Percentiles rank a stretch among this genome's conserved stretches.
These are phyloP conservation scores for Hypoxylon sp. DNA, from an alignment of 2,329 filamentous ascomycete genomes.

Conservation along the genomic window DNA sequence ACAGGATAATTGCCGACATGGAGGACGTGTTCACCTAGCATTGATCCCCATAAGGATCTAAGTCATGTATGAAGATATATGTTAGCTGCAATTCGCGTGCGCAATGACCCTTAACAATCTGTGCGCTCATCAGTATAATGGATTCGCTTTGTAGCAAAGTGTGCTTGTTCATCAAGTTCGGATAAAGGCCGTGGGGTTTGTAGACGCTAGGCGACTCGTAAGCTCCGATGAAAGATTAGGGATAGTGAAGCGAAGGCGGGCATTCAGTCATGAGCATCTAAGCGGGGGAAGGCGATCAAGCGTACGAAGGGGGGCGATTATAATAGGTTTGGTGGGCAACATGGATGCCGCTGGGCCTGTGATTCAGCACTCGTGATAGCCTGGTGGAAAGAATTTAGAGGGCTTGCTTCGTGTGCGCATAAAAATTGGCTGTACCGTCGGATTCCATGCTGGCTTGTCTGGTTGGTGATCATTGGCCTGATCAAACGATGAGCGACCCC, in stretches of 20 bases:
- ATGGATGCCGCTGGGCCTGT: not conserved
- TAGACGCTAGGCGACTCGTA: slow-evolving; percentile 12
- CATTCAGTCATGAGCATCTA: slow-evolving; percentile 13
- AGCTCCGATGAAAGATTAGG: slow-evolving; percentile 6
- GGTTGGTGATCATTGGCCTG: slow-evolving; percentile 19
- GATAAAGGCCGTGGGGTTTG: slow-evolving; percentile 15
- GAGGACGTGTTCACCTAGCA: not conserved
- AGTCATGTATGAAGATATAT: not conserved
- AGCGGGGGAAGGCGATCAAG: slow-evolving; percentile 9
- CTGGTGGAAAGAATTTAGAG: not conserved
- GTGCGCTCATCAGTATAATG: slow-evolving; percentile 1
- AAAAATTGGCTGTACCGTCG: slow-evolving; percentile 12
- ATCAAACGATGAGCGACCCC: slow-evolving; percentile 24
- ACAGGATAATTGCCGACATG: slow-evolving; percentile 8
- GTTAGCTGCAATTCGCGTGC: not conserved
- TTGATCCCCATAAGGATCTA: not conserved
- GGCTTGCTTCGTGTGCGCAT: slow-evolving; percentile 1
- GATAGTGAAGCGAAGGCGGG: slow-evolving; percentile 14
- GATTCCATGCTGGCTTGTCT: slow-evolving; percentile 13
- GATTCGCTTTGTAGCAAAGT: slow-evolving; percentile 8
- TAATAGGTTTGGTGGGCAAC: not conserved
- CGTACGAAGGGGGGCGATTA: not conserved
- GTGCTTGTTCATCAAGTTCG: slow-evolving; percentile 5
- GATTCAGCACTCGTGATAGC: slow-evolving; percentile 1
- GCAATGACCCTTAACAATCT: not conserved